Evolutionary conservation across 1,139 yeast species (phyloP).

Genomic region (Nakaseomyces uthaithaninus): DNA sequence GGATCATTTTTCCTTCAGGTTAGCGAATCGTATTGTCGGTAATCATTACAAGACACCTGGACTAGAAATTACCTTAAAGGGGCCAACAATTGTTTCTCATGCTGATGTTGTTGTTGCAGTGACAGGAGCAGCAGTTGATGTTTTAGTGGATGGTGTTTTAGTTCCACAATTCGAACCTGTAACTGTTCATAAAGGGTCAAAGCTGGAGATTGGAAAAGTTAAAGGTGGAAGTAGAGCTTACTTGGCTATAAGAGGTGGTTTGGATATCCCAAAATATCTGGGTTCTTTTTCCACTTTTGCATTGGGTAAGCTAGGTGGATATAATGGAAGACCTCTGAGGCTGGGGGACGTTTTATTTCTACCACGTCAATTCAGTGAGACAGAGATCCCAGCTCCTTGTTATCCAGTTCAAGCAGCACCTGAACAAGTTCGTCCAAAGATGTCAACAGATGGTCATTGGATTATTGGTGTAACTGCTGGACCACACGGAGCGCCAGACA

Average conservation of each 20-base stretch:
- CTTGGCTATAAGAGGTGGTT: slow-evolving; percentile 83
- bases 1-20: slow-evolving; percentile 84
- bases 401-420: slow-evolving; percentile 56
- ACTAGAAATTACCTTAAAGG: slow-evolving; percentile 77
- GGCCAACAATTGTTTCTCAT: slow-evolving; percentile 82
- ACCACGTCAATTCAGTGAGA: slow-evolving; percentile 58
- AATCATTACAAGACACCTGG: slow-evolving; percentile 78
- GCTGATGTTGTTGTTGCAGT: slow-evolving; percentile 67
- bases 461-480: slow-evolving; percentile 89
- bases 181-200: slow-evolving; percentile 62
- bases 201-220: slow-evolving; percentile 71
- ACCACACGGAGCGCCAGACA: slow-evolving; percentile 96
- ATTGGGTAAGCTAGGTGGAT: slow-evolving; percentile 88
- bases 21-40: slow-evolving; percentile 87
- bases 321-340: slow-evolving; percentile 84
- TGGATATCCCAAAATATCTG: slow-evolving; percentile 86
- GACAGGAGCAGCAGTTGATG: slow-evolving; percentile 73
- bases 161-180: slow-evolving; percentile 67
- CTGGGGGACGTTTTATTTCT: slow-evolving; percentile 85
- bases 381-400: slow-evolving; percentile 63
- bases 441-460: slow-evolving; percentile 53
- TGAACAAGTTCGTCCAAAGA: slow-evolving; percentile 48
- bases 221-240: slow-evolving; percentile 80
- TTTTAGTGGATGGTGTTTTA: slow-evolving; percentile 55
- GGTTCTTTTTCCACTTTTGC: slow-evolving; percentile 98